These are phyloP conservation scores for Diaporthe helianthi DNA, from an alignment of 2,329 filamentous ascomycete genomes.

Conservation along the genomic window DNA sequence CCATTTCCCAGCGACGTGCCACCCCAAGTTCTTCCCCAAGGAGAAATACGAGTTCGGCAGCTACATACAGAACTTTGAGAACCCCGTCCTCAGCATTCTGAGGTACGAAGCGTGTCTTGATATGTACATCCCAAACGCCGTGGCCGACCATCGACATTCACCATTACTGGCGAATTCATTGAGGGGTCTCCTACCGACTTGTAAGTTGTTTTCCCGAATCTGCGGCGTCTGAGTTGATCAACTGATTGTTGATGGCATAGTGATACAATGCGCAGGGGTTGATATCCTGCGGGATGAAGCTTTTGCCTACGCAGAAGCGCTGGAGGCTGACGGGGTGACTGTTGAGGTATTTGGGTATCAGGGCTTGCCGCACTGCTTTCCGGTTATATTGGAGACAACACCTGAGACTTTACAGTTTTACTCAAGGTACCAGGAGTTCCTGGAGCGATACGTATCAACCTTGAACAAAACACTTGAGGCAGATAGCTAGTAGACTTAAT, in stretches of 20 bases:
- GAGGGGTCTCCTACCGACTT: not conserved
- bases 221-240: not conserved
- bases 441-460: not conserved
- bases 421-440: not conserved
- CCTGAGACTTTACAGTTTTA: not conserved
- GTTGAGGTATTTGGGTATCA: not conserved
- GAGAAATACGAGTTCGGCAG: slow-evolving; percentile 6
- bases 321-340: not conserved
- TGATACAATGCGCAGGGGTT: slow-evolving; percentile 14
- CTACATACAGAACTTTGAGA: slow-evolving; percentile 10
- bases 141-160: not conserved
- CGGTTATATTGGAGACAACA: not conserved
- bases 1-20: slow-evolving; percentile 4
- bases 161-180: not conserved
- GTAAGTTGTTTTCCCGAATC: not conserved
- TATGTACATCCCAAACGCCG: not conserved
- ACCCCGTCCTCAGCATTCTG: not conserved
- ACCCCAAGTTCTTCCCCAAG: slow-evolving; percentile 5
- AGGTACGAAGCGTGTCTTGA: slow-evolving; percentile 1
- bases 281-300: slow-evolving; percentile 11
- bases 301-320: not conserved
- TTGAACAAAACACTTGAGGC: too few relatives aligned
- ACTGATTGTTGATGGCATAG: not conserved
- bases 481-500: not conserved
- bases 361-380: slow-evolving; percentile 15